A percentile compares a stretch with the other conserved stretches of the same genome.
phyloP scores from a whole-genome alignment of 805 yeast genomes.

The Suhomyces kilbournensis region DNA sequence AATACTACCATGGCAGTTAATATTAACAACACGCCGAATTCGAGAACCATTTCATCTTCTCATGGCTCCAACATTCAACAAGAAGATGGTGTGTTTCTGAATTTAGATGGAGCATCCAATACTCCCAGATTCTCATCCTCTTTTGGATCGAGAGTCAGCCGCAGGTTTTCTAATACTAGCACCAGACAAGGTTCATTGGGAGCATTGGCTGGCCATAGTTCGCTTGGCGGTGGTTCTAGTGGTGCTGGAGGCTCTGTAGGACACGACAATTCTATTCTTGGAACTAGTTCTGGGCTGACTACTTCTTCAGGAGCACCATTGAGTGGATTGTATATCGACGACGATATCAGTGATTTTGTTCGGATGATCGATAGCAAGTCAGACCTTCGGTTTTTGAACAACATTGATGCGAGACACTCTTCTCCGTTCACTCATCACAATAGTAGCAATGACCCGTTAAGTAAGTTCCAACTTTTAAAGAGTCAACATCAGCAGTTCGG shows the following conservation, averaged over 20 bases:
- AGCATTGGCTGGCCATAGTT: background rate
- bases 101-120: constrained; percentile 22
- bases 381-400: constrained; percentile 39
- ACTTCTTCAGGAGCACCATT: constrained; percentile 30
- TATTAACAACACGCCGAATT: constrained; percentile 19
- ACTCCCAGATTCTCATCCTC: constrained; percentile 69
- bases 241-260: constrained; percentile 15
- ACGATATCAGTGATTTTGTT: constrained; percentile 68
- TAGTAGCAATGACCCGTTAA: constrained; percentile 40
- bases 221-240: constrained; percentile 9
- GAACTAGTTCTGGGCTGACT: constrained; percentile 37
- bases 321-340: constrained; percentile 48
- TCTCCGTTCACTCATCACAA: constrained; percentile 12
- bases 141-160: constrained; percentile 59
- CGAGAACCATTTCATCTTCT: constrained; percentile 38
- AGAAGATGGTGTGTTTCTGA: constrained; percentile 17
- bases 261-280: constrained; percentile 23
- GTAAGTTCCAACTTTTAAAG: constrained; percentile 50
- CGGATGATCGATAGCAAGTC: constrained; percentile 64
- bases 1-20: constrained; percentile 5
- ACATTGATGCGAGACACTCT: constrained; percentile 15
- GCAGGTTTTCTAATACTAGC: constrained; percentile 45
- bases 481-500: constrained; percentile 53
- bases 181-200: constrained; percentile 20
- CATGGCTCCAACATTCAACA: constrained; percentile 34